Evolutionary conservation across 805 yeast genomes (phyloP), one percentile per base, ranked within the genome.

Genomic region (Kurtzmaniella fragi): DNA sequence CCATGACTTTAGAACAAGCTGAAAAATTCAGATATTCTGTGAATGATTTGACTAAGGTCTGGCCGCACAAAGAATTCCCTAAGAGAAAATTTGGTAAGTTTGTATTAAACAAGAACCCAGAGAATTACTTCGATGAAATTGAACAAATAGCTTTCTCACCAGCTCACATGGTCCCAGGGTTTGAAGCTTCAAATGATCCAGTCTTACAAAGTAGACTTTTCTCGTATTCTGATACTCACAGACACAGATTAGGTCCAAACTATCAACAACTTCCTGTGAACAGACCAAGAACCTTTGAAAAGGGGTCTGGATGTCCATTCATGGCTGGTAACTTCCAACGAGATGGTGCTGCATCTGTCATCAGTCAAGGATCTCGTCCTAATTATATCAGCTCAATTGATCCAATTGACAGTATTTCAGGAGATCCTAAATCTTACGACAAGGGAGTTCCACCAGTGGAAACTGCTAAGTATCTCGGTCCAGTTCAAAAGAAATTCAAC

Each of bases 71-170:
- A 45, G 68, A 75, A 35, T 76, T 65, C 66, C 82, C 82, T 38
- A 60, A 76, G 47, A 64, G 79, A 50, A 65, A 66, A 46, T 71
- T 77, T 56, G 84, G 83, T 47, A 68, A 69, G 53, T 59, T 79
- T 42, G 69, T 70, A 9, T 63, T 78, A 46, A 71, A 79, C 61
- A 66, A 69, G 54, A 77, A 78, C 60, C 79, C 79, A 31, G 61
- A 64, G 40, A 78, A 78, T 61, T 78, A 73, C 48, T 48, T 45
- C 41, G 53, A 53, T 28, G 60, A 85, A 60, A 75, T 84, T 41
- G 95, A 85, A 61, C 93, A 85, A 59, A 84, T 82, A 45, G 95
- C 95, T 1, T 85, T 85, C 61, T 79, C 90, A 2, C 95, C 95
- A 44, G 79, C 89, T 12, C 86, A 84, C 62, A 77, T 87, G n/a